Evolutionary conservation across 768 basidiomycete species (phyloP).

Genomic region (Sporobolomyces phaffii): DNA sequence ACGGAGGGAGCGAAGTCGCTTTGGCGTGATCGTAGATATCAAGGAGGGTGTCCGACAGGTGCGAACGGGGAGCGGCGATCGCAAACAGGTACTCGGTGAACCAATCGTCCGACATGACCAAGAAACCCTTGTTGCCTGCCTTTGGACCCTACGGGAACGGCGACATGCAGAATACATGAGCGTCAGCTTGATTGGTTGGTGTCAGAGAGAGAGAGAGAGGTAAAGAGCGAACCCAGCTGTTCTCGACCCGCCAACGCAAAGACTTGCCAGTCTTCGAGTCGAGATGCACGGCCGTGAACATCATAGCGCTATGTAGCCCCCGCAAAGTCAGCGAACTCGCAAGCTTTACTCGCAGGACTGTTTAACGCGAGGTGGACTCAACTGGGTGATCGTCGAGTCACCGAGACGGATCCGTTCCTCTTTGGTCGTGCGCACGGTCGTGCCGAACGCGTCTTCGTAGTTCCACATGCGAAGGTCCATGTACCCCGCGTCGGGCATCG

Average conservation of each 20-base stretch:
- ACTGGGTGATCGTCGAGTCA: slow-evolving; percentile 89
- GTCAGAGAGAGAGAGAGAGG: no score
- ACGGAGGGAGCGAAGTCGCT: not conserved
- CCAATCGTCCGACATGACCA: slow-evolving; percentile 87
- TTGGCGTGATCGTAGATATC: slow-evolving; percentile 63
- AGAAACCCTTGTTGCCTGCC: slow-evolving; percentile 74
- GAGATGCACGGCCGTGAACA: slow-evolving; percentile 85
- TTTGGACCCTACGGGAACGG: slow-evolving; percentile 52
- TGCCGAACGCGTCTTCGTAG: slow-evolving; percentile 69
- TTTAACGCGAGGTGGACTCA: not conserved
- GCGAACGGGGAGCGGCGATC: slow-evolving; percentile 72
- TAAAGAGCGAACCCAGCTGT: slow-evolving; percentile 63
- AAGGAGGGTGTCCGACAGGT: slow-evolving; percentile 73
- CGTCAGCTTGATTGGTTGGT: no score
- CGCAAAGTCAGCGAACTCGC: no score
- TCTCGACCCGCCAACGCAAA: slow-evolving; percentile 90
- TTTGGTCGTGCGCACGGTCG: slow-evolving; percentile 71
- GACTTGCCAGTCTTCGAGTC: slow-evolving; percentile 63
- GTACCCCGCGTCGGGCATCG: slow-evolving; percentile 63
- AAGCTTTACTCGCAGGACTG: no score
- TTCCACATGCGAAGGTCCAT: slow-evolving; percentile 62
- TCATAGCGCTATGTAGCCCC: slow-evolving; percentile 57
- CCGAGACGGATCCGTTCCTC: slow-evolving; percentile 72
- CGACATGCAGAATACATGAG: not conserved
- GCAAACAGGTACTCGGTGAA: slow-evolving; percentile 71